Evolutionary conservation across 2,329 filamentous ascomycete genomes (phyloP).

Genomic region (Calycina herbarum): DNA sequence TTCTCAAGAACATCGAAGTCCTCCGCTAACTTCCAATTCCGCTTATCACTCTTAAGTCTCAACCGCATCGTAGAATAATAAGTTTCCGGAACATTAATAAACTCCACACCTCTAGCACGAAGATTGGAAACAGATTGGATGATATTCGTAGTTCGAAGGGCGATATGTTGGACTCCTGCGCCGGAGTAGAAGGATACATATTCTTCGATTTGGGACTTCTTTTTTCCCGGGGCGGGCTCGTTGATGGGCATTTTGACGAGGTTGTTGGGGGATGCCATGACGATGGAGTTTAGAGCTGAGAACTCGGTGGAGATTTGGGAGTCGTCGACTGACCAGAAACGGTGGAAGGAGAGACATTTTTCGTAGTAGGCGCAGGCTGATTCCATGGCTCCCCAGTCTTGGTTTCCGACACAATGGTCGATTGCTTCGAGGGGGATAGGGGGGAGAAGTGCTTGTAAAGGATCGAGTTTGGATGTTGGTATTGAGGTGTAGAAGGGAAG

Average conservation of each 20-base stretch:
- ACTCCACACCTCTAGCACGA: slow-evolving; percentile 85
- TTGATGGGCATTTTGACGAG: slow-evolving; percentile 98
- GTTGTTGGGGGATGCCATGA: slow-evolving; percentile 85
- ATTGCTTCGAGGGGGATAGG: slow-evolving; percentile 69
- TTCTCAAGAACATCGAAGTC: slow-evolving; percentile 74
- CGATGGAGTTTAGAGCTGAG: slow-evolving; percentile 82
- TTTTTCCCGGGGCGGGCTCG: slow-evolving; percentile 87
- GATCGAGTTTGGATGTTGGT: slow-evolving; percentile 38
- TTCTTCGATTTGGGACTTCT: slow-evolving; percentile 92
- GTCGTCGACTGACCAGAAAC: slow-evolving; percentile 97
- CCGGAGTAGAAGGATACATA: slow-evolving; percentile 89
- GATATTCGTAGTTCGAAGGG: slow-evolving; percentile 79
- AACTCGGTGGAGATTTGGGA: slow-evolving; percentile 90
- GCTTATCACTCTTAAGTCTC: slow-evolving; percentile 65
- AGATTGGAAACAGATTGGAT: slow-evolving; percentile 74
- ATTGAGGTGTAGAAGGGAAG: slow-evolving; percentile 76
- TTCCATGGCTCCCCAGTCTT: slow-evolving; percentile 88
- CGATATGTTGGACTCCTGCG: slow-evolving; percentile 90
- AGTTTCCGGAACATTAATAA: slow-evolving; percentile 83
- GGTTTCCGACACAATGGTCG: slow-evolving; percentile 97
- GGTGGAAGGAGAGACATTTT: slow-evolving; percentile 85
- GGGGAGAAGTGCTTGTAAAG: slow-evolving; percentile 51
- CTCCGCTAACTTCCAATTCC: slow-evolving; percentile 68
- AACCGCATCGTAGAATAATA: slow-evolving; percentile 80
- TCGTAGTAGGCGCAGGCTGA: slow-evolving; percentile 73